A percentile compares a stretch with the other conserved stretches of the same genome.
Evolutionary conservation across 352 stramenopile species (phyloP).

Genomic region (Globisporangium nagaii): DNA sequence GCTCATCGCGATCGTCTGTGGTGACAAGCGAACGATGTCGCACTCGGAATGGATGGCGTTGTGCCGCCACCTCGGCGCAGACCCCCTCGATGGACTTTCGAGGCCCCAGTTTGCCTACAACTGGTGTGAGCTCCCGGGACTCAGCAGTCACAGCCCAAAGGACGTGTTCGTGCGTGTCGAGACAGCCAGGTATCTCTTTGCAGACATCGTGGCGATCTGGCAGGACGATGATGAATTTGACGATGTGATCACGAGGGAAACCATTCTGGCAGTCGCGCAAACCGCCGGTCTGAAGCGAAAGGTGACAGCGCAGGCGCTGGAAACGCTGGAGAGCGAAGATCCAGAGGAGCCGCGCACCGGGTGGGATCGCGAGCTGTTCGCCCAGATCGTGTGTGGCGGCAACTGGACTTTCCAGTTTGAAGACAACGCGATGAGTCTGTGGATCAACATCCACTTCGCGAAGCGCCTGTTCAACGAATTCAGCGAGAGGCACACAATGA

Average conservation of each 20-base stretch:
- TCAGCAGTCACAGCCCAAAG: slow-evolving; percentile 33
- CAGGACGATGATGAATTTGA: slow-evolving; percentile 25
- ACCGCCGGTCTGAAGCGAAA: slow-evolving; percentile 21
- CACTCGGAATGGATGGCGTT: slow-evolving; percentile 24
- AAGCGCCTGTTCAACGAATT: slow-evolving; percentile 47
- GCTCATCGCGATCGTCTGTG: slow-evolving; percentile 32
- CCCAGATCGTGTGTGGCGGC: slow-evolving; percentile 30
- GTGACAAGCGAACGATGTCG: slow-evolving; percentile 21
- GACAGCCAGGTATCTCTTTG: slow-evolving; percentile 38
- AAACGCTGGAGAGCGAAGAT: slow-evolving; percentile 16
- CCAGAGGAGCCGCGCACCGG: too few species aligned
- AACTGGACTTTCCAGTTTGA: slow-evolving; percentile 27
- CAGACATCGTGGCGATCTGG: slow-evolving; percentile 33
- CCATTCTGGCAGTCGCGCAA: slow-evolving; percentile 25
- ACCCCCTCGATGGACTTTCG: slow-evolving; percentile 26
- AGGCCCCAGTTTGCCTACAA: slow-evolving; percentile 49
- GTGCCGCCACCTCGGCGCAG: slow-evolving; percentile 31
- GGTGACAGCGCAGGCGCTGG: slow-evolving; percentile 18
- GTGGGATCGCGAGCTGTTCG: slow-evolving; percentile 37
- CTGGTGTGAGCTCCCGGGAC: slow-evolving; percentile 37
- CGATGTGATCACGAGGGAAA: slow-evolving; percentile 28
- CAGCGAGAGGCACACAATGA: slow-evolving; percentile 28
- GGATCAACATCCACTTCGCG: slow-evolving; percentile 46
- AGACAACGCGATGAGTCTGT: slow-evolving; percentile 32
- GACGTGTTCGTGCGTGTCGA: slow-evolving; percentile 42